These are phyloP conservation scores for Coemansia sp. DNA, from an alignment of 192 early-diverging fungal genomes.

Conservation along the genomic window DNA sequence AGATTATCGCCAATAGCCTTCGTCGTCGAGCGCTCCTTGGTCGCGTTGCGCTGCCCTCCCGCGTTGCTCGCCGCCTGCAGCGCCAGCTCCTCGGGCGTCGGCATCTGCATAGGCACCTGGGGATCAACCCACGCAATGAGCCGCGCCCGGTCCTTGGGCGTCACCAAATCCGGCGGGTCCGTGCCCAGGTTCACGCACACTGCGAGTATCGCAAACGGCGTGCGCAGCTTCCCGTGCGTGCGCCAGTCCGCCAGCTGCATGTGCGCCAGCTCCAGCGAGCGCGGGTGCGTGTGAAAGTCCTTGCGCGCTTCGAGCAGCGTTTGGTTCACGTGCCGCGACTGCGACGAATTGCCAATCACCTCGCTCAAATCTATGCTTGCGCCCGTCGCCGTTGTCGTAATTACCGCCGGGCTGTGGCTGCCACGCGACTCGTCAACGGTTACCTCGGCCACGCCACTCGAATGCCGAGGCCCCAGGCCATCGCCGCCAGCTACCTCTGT, in stretches of 20 bases:
- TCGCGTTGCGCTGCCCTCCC: conserved; percentile 10
- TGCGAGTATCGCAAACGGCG: conserved; percentile 80
- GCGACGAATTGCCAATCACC: conserved; percentile 17
- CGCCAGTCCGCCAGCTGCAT: conserved; percentile 63
- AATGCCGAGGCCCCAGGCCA: neutral
- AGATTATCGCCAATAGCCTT: conserved; percentile 79
- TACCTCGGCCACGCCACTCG: conserved; percentile 10
- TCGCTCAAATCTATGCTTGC: conserved; percentile 38
- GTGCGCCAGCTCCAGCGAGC: conserved; percentile 38
- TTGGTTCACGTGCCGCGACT: conserved; percentile 9
- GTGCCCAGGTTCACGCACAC: conserved; percentile 96
- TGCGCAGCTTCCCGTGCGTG: conserved; percentile 70
- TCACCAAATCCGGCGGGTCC: conserved; percentile 90
- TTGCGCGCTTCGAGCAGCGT: conserved; percentile 34
- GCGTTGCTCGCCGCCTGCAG: conserved; percentile 56
- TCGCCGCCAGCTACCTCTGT: conserved; percentile 27
- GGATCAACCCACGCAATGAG: conserved; percentile 97
- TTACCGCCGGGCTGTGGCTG: conserved; percentile 18
- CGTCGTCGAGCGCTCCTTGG: conserved; percentile 25
- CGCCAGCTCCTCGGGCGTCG: conserved; percentile 57
- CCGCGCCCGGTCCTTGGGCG: conserved; percentile 83
- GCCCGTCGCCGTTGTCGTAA: conserved; percentile 39
- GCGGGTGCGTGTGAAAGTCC: conserved; percentile 52
- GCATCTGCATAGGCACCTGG: conserved; percentile 53
- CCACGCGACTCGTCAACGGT: conserved; percentile 27